A percentile compares a stretch with the other conserved stretches of the same genome.
Conservation (phyloP, 768 basidiomycete species). For the Phlegmacium glaucopus region DNA sequence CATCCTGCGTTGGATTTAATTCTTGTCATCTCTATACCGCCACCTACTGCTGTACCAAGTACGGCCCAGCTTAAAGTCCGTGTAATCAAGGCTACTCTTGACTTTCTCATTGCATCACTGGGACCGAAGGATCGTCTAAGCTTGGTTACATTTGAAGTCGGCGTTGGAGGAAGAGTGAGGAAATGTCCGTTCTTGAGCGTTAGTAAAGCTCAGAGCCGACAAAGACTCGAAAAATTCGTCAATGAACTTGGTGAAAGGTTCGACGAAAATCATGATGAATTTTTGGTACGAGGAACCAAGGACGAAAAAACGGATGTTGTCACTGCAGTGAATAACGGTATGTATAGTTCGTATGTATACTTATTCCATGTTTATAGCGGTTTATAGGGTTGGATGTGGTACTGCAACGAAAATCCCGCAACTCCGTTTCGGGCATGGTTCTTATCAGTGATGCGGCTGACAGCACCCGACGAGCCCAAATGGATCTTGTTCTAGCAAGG, state of each 20-base stretch:
- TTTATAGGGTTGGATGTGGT: conserved; percentile 83
- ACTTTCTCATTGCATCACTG: conserved; percentile 79
- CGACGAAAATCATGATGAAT: conserved; percentile 44
- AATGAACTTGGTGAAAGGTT: conserved; percentile 55
- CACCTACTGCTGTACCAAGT: conserved; percentile 64
- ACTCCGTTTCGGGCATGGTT: conserved; percentile 87
- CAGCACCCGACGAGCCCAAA: conserved; percentile 89
- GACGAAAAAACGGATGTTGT: conserved; percentile 98
- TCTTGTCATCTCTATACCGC: conserved; percentile 85
- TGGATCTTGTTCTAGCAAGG: conserved; percentile 96
- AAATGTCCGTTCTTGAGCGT: conserved; percentile 91
- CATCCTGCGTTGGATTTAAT: conserved; percentile 93
- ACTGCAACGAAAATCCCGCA: conserved; percentile 89
- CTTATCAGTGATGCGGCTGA: conserved; percentile 93
- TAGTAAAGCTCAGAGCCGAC: conserved; percentile 65
- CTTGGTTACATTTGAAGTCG: conserved; percentile 91
- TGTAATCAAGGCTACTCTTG: conserved; percentile 84
- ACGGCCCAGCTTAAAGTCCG: conserved; percentile 85
- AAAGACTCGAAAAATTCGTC: conserved; percentile 73
- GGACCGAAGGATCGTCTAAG: conserved; percentile 79
- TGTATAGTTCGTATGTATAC: conserved; percentile 11
- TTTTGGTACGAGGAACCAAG: conserved; percentile 68
- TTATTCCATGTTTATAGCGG: conserved; percentile 1
- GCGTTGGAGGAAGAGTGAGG: conserved; percentile 73
- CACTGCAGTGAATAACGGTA: conserved; percentile 95